These are phyloP conservation scores for Backusella westeae DNA, from an alignment of 192 early-diverging fungal genomes.

Conservation along the genomic window DNA sequence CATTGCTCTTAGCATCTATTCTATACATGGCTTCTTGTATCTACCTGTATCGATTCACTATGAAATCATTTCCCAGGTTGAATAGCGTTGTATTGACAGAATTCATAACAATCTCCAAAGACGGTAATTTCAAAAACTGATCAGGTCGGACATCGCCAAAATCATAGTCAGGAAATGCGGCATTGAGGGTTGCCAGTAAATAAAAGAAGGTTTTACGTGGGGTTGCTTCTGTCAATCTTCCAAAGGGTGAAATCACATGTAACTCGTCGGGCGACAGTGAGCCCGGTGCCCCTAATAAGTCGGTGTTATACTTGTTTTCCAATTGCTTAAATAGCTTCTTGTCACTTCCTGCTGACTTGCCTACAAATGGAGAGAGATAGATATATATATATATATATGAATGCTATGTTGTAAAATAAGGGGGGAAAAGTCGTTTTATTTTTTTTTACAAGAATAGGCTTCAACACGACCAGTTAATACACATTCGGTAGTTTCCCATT, in stretches of 20 bases:
- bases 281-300: conserved; percentile 53
- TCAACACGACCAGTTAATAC: conserved; percentile 83
- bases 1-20: not conserved
- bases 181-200: conserved; percentile 92
- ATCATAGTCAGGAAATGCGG: conserved; percentile 96
- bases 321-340: conserved; percentile 89
- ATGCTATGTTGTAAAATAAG: not conserved
- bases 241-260: conserved; percentile 78
- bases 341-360: conserved; percentile 91
- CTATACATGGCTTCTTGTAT: not conserved
- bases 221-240: conserved; percentile 79
- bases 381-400: not conserved
- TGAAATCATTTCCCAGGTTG: conserved; percentile 71
- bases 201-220: conserved; percentile 91
- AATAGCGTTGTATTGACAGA: conserved; percentile 84
- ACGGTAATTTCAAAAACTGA: conserved; percentile 76
- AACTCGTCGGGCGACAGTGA: conserved; percentile 67
- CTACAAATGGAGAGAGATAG: conserved; percentile 38
- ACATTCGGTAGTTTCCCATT: conserved; percentile 84
- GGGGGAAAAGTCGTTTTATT: not conserved
- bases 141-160: conserved; percentile 84
- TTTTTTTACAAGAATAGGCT: conserved; percentile 88
- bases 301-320: conserved; percentile 77
- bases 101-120: conserved; percentile 69
- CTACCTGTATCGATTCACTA: conserved; percentile 44